phyloP scores from a whole-genome alignment of 2,329 filamentous ascomycete genomes.

The Colletotrichum echinochloae region DNA sequence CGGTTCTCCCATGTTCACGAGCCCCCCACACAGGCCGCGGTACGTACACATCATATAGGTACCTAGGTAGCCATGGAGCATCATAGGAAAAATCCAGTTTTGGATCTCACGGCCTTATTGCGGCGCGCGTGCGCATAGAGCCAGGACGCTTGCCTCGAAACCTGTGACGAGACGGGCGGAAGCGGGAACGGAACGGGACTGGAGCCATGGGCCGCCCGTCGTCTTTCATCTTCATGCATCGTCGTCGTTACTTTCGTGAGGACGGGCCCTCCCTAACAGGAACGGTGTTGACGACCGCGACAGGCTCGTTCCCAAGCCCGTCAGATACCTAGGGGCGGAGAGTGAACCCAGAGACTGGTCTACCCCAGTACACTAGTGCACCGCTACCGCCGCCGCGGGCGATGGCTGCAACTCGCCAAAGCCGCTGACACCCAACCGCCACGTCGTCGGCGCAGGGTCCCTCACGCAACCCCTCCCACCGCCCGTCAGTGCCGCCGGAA shows the following conservation, averaged over 20 bases:
- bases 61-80: neutral
- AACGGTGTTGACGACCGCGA: neutral
- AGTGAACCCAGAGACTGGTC: neutral
- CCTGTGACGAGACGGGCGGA: slow-evolving; percentile 25
- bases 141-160: slow-evolving; percentile 16
- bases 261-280: slow-evolving; percentile 3
- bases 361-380: neutral
- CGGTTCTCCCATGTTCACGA: neutral
- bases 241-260: neutral
- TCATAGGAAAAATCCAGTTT: neutral
- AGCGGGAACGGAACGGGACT: slow-evolving; percentile 22
- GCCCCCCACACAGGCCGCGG: neutral
- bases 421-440: slow-evolving; percentile 37
- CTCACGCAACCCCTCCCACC: slow-evolving; percentile 18
- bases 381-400: slow-evolving; percentile 16
- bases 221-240: slow-evolving; percentile 1
- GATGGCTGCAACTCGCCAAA: slow-evolving; percentile 15
- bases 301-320: slow-evolving; percentile 16
- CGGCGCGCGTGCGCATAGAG: slow-evolving; percentile 4
- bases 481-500: slow-evolving; percentile 19
- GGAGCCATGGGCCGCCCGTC: neutral
- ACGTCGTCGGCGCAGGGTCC: slow-evolving; percentile 25
- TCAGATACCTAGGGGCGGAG: too few species aligned
- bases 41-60: neutral
- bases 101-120: slow-evolving; percentile 16